phyloP scores from a whole-genome alignment of 2,329 filamentous ascomycete species.

The Zasmidium citrigriseum region DNA sequence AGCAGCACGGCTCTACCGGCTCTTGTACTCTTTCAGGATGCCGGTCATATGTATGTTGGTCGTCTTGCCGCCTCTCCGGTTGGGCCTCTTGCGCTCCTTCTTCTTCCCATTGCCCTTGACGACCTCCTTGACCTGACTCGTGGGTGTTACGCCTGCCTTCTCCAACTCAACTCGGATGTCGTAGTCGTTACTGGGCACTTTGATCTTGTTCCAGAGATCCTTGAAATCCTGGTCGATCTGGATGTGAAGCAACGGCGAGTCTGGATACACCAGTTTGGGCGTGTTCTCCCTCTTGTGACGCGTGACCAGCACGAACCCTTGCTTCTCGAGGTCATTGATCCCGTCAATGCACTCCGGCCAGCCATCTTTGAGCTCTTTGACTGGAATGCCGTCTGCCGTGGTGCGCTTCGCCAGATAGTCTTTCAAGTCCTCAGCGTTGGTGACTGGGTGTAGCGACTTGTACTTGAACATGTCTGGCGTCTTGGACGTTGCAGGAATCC shows the following conservation, averaged over 20 bases:
- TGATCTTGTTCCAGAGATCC: constrained; percentile 77
- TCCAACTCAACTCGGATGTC: constrained; percentile 77
- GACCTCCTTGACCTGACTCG: constrained; percentile 73
- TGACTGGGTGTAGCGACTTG: constrained; percentile 80
- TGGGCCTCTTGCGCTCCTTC: constrained; percentile 74
- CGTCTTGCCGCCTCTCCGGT: constrained; percentile 73
- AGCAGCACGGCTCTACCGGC: neutral
- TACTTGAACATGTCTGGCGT: constrained; percentile 76
- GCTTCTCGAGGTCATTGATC: constrained; percentile 74
- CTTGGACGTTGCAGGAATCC: constrained; percentile 44
- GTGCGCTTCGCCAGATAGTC: constrained; percentile 78
- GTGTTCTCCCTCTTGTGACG: constrained; percentile 91
- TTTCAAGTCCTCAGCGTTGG: constrained; percentile 73
- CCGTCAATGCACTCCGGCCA: constrained; percentile 83
- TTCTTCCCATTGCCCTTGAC: constrained; percentile 47
- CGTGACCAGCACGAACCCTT: constrained; percentile 80
- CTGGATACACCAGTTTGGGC: constrained; percentile 82
- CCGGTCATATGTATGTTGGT: constrained; percentile 87
- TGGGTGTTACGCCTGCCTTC: constrained; percentile 78
- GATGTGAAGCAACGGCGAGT: constrained; percentile 65
- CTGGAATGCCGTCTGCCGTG: constrained; percentile 76
- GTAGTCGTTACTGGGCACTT: constrained; percentile 69
- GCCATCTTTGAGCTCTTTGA: constrained; percentile 93
- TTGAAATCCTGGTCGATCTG: constrained; percentile 77
- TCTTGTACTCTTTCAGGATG: constrained; percentile 70